Base-by-base conservation (phyloP, 257 asterid genomes). In the Nemophila menziesii region DNA sequence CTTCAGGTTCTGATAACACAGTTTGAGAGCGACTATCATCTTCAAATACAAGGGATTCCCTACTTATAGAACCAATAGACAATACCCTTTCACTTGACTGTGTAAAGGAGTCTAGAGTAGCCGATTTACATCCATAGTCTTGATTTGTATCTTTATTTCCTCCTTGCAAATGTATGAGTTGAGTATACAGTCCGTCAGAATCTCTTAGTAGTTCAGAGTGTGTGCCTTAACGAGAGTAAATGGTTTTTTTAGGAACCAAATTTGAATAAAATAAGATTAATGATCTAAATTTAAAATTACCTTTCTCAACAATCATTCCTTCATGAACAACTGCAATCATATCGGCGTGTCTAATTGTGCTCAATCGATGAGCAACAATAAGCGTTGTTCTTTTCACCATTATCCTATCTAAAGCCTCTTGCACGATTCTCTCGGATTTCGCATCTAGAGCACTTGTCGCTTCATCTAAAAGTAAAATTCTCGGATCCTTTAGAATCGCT, bases 391-490 rank as follows among this genome's bases (percentile, higher is more conserved):
- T 46, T 11, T 22, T 22, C 3, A 15, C 38, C 51, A 46, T 46
- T 14, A 46, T n/a, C 20, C 19, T 46, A 5, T 46, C 86, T 12
- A 81, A 56, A 13, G 92, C 51, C 20, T 46, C 33, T 23, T 46
- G 51, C 38, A 39, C 22, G 2, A 39, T 11, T 16, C 44, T n/a
- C 19, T 39, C 44, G 11, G 44, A 39, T 44, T 77, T 89, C 1
- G 77, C 59, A 46, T 80, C 93, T 2, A 81, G 71, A 1, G 93
- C 93, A 60, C 93, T 81, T 18, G 93, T 78, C 26, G 93, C 93
- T 61, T 81, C 83, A 11, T 81, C 93, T 16, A 81, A 58, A 19
- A 81, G 86, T 56, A 81, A 52, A 46, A 81, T 75, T 22, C 73
- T 57, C 0, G 92, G 93, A 41, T 81, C 68, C 56, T 81, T 81